Evolutionary conservation across 345 rosid species (phyloP), one percentile per base, ranked within the genome.

Genomic region (Populus tremula): DNA sequence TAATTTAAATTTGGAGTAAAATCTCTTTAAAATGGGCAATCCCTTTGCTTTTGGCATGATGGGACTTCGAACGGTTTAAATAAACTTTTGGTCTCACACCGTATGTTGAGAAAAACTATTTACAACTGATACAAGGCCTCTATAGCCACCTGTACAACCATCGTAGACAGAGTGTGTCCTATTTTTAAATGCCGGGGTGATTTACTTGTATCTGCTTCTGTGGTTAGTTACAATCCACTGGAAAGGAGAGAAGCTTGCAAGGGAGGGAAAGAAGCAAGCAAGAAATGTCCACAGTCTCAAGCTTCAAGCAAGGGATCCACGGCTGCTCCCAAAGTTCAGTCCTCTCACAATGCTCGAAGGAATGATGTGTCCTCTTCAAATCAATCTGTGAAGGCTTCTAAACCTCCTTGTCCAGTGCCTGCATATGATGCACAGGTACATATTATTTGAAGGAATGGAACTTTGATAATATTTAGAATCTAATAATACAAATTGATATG

Each of bases 221-320:
- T 74, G 33, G 21, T n/a, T 76, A 96, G 98, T 80, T 96, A 96
- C 82, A 91, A 92, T 61, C 90, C 98, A 75, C 13, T 86, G 82
- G 99, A 94, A 86, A 91, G 98, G 82, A 92, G 99, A 82, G 99
- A 92, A 79, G 78, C 93, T 75, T 81, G 87, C 86, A 96, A 87
- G 78, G 98, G 99, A 81, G 99, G 97, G 14, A 96, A 92, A 86
- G 98, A 96, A 77, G 87, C 87, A 36, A 79, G 76, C 84, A 96
- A 90, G 85, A 94, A 92, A 87, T 79, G 88, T 75, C 86, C 88
- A 76, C 75, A 86, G 35, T 75, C 94, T 36, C 96, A 88, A 72
- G 76, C 93, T 76, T 86, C 98, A 69, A 72, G 77, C 80, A 96
- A 88, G 80, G 81, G 81, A 77, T 81, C 89, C 65, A 83, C 91